A percentile compares a stretch with the other conserved stretches of the same genome.
Evolutionary conservation across 768 basidiomycete genomes (phyloP).

Genomic region (Leccinum boreale): DNA sequence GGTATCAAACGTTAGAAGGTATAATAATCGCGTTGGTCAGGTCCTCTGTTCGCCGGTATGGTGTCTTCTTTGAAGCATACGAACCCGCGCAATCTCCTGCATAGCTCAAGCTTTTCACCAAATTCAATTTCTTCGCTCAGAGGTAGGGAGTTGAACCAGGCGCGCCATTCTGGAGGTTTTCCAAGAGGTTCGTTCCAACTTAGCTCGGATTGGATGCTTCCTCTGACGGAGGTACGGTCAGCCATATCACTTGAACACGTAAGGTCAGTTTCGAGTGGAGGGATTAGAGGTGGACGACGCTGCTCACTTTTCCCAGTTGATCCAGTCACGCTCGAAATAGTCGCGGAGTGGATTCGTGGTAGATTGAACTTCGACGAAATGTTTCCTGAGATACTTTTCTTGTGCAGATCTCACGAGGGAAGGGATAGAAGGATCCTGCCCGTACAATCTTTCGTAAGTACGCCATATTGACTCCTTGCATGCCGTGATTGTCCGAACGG

Average conservation of each 20-base stretch:
- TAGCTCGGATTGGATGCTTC: slow-evolving; percentile 42
- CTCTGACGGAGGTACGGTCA: slow-evolving; percentile 63
- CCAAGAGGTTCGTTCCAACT: slow-evolving; percentile 51
- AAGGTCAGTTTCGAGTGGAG: slow-evolving; percentile 7
- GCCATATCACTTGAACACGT: slow-evolving; percentile 60
- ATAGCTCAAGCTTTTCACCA: slow-evolving; percentile 33
- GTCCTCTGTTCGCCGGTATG: slow-evolving; percentile 3
- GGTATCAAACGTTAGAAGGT: slow-evolving; percentile 17
- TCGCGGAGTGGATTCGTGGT: slow-evolving; percentile 41
- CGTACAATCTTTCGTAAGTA: slow-evolving; percentile 52
- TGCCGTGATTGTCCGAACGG: slow-evolving; percentile 50
- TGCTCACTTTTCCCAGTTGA: slow-evolving; percentile 66
- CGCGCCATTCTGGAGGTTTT: slow-evolving; percentile 48
- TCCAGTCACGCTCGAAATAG: slow-evolving; percentile 66
- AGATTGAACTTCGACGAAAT: slow-evolving; percentile 19
- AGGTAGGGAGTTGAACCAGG: slow-evolving; percentile 43
- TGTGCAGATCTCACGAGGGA: slow-evolving; percentile 37
- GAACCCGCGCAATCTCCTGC: slow-evolving; percentile 47
- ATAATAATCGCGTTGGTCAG: slow-evolving; percentile 12
- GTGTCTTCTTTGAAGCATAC: slow-evolving; percentile 44
- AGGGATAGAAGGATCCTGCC: slow-evolving; percentile 38
- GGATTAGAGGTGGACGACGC: neutral
- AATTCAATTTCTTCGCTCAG: slow-evolving; percentile 8
- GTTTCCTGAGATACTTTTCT: slow-evolving; percentile 24
- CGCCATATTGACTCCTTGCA: slow-evolving; percentile 72